A percentile compares a stretch with the other conserved stretches of the same genome.
Conservation (phyloP, 805 yeast genomes). For the Spathaspora arborariae region DNA sequence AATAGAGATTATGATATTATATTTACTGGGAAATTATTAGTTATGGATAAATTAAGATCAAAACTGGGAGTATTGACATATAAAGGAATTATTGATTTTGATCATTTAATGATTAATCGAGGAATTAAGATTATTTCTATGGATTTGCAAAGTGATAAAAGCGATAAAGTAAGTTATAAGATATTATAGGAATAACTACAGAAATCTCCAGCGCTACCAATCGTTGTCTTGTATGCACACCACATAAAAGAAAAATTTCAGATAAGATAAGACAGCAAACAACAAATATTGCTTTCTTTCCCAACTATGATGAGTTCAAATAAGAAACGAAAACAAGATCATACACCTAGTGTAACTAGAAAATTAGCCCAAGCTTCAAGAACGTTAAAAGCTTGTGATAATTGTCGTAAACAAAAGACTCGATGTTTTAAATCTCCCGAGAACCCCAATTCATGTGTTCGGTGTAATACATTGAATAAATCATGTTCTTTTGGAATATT, state of each 20-base stretch:
- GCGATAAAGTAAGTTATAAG: conserved; percentile 10
- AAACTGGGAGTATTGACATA: conserved; percentile 19
- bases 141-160: conserved; percentile 12
- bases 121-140: conserved; percentile 27
- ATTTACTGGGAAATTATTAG: conserved; percentile 21
- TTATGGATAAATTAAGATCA: conserved; percentile 16
- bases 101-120: conserved; percentile 26
- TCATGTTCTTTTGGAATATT: conserved; percentile 47
- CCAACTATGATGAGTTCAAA: too few relatives aligned
- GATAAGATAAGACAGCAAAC: neutral
- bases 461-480: conserved; percentile 52
- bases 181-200: neutral
- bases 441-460: conserved; percentile 45
- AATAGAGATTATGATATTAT: conserved; percentile 20
- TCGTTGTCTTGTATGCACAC: neutral
- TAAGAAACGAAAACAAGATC: neutral
- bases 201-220: neutral
- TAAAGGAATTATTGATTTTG: conserved; percentile 26
- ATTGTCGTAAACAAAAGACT: conserved; percentile 56
- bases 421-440: conserved; percentile 56
- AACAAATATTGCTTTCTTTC: neutral
- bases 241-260: neutral
- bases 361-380: conserved; percentile 31
- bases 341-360: conserved; percentile 10
- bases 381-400: conserved; percentile 51